Conservation (phyloP, 2,329 filamentous ascomycete species). For the Botrytis deweyae region DNA sequence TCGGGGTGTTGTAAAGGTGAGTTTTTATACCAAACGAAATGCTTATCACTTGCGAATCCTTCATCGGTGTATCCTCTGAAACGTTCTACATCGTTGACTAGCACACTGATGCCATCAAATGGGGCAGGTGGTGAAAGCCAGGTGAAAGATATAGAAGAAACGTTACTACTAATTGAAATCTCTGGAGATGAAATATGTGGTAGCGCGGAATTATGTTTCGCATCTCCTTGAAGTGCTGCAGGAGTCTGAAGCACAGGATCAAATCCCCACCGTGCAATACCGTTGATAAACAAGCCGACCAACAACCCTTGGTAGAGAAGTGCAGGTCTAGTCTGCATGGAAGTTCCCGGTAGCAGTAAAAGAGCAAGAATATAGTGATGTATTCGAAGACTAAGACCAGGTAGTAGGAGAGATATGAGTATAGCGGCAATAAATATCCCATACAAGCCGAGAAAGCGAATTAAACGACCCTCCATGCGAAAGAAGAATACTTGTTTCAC, state of each 20-base stretch:
- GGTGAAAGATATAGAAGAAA: slow-evolving; percentile 41
- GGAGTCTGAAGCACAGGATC: slow-evolving; percentile 84
- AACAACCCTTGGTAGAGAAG: slow-evolving; percentile 88
- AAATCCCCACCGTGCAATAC: slow-evolving; percentile 91
- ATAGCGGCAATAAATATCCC: slow-evolving; percentile 65
- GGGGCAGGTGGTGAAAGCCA: slow-evolving; percentile 46
- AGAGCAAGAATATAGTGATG: slow-evolving; percentile 94
- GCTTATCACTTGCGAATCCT: slow-evolving; percentile 42
- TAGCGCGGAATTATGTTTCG: slow-evolving; percentile 60
- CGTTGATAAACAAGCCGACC: slow-evolving; percentile 89
- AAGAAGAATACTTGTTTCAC: slow-evolving; percentile 81
- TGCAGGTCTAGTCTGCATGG: slow-evolving; percentile 80
- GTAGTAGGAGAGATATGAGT: slow-evolving; percentile 68
- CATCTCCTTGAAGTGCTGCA: slow-evolving; percentile 66
- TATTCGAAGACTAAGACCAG: slow-evolving; percentile 78
- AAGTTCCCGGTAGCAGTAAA: slow-evolving; percentile 82
- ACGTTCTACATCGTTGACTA: slow-evolving; percentile 84
- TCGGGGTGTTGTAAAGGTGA: slow-evolving; percentile 52
- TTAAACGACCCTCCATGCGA: slow-evolving; percentile 77
- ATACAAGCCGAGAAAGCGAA: slow-evolving; percentile 77
- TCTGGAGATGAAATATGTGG: slow-evolving; percentile 51
- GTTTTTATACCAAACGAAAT: slow-evolving; percentile 61
- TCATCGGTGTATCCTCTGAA: slow-evolving; percentile 70
- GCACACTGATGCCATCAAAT: slow-evolving; percentile 74
- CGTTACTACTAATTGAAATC: slow-evolving; percentile 51